Conservation (phyloP, 148 eudicot genomes). For the Talinum fruticosum region DNA sequence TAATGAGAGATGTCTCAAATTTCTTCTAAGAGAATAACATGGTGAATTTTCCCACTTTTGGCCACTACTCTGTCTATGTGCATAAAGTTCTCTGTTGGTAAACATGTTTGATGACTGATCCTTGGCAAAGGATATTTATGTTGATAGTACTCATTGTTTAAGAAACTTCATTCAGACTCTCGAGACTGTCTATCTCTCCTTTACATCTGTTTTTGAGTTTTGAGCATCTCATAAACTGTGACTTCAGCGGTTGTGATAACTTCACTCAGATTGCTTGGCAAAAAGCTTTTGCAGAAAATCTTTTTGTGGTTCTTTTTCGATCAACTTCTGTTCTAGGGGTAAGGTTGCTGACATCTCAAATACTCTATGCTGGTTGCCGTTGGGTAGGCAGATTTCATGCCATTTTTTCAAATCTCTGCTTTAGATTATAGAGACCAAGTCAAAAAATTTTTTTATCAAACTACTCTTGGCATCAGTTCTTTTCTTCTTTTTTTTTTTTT, state of each 20-base stretch:
- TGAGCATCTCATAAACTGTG: no score
- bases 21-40: constrained; percentile 14
- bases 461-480: no score
- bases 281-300: neutral
- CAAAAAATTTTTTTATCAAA: no score
- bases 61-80: neutral
- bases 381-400: neutral
- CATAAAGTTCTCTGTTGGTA: neutral
- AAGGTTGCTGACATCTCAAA: no score
- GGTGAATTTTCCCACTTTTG: constrained; percentile 8
- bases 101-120: no score
- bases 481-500: no score
- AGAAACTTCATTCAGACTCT: constrained; percentile 1
- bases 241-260: no score
- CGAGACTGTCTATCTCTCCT: neutral
- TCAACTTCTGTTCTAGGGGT: neutral
- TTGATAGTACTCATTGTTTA: neutral
- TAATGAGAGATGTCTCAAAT: constrained; percentile 7
- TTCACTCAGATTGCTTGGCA: neutral
- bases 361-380: neutral
- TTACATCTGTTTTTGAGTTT: no score
- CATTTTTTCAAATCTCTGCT: neutral
- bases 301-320: neutral
- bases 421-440: neutral
- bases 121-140: no score